Conservation (phyloP, 352 stramenopile species). For the Vaucheria bursata region DNA sequence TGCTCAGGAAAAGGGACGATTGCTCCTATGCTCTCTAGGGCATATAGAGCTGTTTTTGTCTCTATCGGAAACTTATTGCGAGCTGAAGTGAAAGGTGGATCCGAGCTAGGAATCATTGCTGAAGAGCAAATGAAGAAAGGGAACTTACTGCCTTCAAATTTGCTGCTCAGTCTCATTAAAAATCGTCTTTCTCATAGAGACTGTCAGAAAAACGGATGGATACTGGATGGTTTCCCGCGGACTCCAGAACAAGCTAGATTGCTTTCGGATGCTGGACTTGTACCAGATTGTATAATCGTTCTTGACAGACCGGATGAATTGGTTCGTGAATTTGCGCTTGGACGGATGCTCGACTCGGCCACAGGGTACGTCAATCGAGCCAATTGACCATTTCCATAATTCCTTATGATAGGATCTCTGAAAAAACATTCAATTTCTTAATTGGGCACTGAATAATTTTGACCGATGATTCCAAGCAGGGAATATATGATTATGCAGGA, state of each 20-base stretch:
- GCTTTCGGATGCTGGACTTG: conserved; percentile 46
- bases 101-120: conserved; percentile 55
- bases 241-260: conserved; percentile 62
- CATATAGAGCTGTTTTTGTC: conserved; percentile 77
- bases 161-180: conserved; percentile 33
- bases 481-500: too few species aligned
- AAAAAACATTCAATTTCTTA: too few species aligned
- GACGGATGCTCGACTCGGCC: conserved; percentile 54
- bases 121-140: conserved; percentile 62
- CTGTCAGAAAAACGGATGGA: conserved; percentile 61
- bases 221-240: conserved; percentile 67
- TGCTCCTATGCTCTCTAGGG: conserved; percentile 61
- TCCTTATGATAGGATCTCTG: too few species aligned
- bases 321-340: conserved; percentile 58
- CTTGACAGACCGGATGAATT: conserved; percentile 64
- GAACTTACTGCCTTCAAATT: conserved; percentile 23
- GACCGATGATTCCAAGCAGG: too few species aligned
- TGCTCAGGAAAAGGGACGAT: conserved; percentile 88
- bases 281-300: conserved; percentile 62
- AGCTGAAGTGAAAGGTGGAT: conserved; percentile 57
- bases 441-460: too few species aligned
- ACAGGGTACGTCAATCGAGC: conserved; percentile 44
- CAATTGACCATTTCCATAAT: too few species aligned
- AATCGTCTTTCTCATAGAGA: conserved; percentile 58
- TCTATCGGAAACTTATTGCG: conserved; percentile 87